Evolutionary conservation across 345 rosid genomes (phyloP), one percentile per base, ranked within the genome.

Genomic region (Brassica nigra): DNA sequence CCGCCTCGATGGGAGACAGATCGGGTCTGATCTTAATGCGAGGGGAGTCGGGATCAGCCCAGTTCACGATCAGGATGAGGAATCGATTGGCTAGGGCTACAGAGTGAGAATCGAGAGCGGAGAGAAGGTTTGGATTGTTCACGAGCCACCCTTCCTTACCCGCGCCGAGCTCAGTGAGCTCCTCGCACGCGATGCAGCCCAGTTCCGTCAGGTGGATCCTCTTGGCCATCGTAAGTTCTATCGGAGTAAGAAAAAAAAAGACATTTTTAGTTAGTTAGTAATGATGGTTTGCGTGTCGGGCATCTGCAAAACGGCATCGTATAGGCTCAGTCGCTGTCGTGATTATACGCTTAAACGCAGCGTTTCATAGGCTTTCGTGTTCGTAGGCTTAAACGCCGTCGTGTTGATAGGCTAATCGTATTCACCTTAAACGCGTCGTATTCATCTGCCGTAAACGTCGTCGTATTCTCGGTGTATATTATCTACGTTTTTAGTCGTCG

Each of bases 71-170:
- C 33, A 31, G 33, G 33, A 31, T 31, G 33, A 31, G 33, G 33
- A 31, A 31, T 4, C 33, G 33, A 31, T 31, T 4, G 33, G 33
- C 33, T 31, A 31, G 33, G 33, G 33, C 33, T 68, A 93, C 36
- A 34, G 90, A 86, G 77, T 90, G 92, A 27, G 86, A 77, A 79
- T 90, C 97, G 15, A 93, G 90, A 1, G 99, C 93, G 85, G 88
- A 88, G 4, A 84, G 80, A 28, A 93, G 83, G 76, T 83, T 84
- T 0, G 94, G 91, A 30, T 85, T 86, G 55, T 92, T 85, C 27
- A 82, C 89, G 2, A 93, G 90, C 99, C 99, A 93, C 1, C 97
- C 96, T 82, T 95, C 98, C 78, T 89, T 90, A 1, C 99, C 99
- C 2, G 99, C 97, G 30, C 98, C 97, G 36, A 95, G 82, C 12